A percentile compares a stretch with the other conserved stretches of the same genome.
These are phyloP conservation scores for Silene uniflora DNA, from an alignment of 148 eudicot species.

Conservation along the genomic window DNA sequence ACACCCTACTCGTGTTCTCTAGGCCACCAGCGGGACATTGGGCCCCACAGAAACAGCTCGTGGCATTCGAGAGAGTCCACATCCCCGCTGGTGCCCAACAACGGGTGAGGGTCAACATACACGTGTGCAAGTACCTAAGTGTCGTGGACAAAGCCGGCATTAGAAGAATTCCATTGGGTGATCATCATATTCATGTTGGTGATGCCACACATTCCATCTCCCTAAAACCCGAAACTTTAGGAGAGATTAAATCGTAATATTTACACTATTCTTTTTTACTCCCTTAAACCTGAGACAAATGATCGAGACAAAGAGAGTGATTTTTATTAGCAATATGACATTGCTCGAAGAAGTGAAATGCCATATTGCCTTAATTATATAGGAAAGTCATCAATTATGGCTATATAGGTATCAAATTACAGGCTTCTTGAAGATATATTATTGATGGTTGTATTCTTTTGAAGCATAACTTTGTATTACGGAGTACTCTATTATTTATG, in stretches of 20 bases:
- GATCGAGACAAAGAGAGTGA: no score
- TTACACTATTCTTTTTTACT: neutral
- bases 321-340: neutral
- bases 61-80: constrained; percentile 63
- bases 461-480: neutral
- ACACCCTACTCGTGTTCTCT: constrained; percentile 67
- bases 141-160: constrained; percentile 68
- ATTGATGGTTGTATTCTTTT: constrained; percentile 9
- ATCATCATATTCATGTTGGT: constrained; percentile 66
- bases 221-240: constrained; percentile 37
- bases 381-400: constrained; percentile 20
- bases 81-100: constrained; percentile 47
- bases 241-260: constrained; percentile 21
- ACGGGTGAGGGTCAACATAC: constrained; percentile 46
- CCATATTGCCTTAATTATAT: neutral
- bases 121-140: constrained; percentile 76
- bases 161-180: constrained; percentile 73
- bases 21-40: constrained; percentile 55
- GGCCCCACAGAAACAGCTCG: constrained; percentile 74
- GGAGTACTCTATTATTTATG: neutral
- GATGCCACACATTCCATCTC: constrained; percentile 52
- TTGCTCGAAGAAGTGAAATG: constrained; percentile 15
- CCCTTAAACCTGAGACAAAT: no score
- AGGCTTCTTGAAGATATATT: constrained; percentile 16
- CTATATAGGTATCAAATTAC: constrained; percentile 11